Evolutionary conservation across 176 grass and related monocot genomes (phyloP), one percentile per base, ranked within the genome.

Genomic region (Phragmites australis): DNA sequence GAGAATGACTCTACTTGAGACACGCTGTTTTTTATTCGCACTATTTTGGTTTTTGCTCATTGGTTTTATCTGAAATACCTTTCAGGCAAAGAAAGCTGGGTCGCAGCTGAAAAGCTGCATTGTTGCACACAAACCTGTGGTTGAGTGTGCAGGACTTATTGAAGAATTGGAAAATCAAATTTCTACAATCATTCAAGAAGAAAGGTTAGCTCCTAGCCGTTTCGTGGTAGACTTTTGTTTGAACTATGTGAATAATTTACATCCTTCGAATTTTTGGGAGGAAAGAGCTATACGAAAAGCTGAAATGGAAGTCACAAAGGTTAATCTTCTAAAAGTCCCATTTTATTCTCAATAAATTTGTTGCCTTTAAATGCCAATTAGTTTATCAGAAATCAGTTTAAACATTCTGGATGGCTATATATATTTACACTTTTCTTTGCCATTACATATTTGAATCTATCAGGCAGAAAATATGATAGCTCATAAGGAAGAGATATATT

Each of bases 281-380:
- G n/a, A n/a, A n/a, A n/a, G n/a, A n/a, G 49, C 70, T 60, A 77
- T 89, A 6, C 62, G 94, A 25, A 97, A 91, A 89, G 94, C 91
- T 68, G 94, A 97, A 91, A 97, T 97, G 94, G 91, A 97, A 91
- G 70, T 72, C 12, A 72, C 78, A 69, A 97, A 97, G 89, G 93
- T 94, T 68, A 51, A 74, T 49, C 7, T 83, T 69, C 81, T 50
- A 2, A 3, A 79, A 56, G 21, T 73, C 65, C 44, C 79, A 37
- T 6, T 85, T 78, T n/a, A n/a, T 74, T 21, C 4, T 19, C 65
- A 12, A 25, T 42, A 53, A 23, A 46, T 83, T 47, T 65, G 47
- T 27, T 43, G n/a, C 53, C 23, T 25, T 54, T 31, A 39, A 52
- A 83, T 84, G 21, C 19, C 17, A 65, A 43, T 53, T 31, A 60